A percentile compares a stretch with the other conserved stretches of the same genome.
These are phyloP conservation scores for Taphrina flavorubra DNA, from an alignment of 1,139 yeast species.

Conservation along the genomic window DNA sequence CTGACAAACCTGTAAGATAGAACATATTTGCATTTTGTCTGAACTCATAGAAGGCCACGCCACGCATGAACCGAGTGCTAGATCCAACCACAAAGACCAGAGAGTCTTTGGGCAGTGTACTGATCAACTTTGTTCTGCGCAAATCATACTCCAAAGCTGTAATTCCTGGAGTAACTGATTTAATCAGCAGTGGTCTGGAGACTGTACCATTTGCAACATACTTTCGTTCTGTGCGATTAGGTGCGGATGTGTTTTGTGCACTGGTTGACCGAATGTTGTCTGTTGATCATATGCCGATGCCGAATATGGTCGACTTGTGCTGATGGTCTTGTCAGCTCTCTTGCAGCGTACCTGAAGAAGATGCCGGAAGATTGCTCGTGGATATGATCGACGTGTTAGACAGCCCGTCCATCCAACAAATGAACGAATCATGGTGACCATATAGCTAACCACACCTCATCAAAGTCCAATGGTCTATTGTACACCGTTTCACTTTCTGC, in stretches of 20 bases:
- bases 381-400: too few species aligned
- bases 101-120: constrained; percentile 65
- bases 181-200: neutral
- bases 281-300: neutral
- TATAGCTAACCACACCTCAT: too few species aligned
- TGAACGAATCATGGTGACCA: too few species aligned
- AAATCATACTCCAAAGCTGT: constrained; percentile 78
- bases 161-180: constrained; percentile 79
- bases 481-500: too few species aligned
- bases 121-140: constrained; percentile 66
- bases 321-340: too few species aligned
- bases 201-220: constrained; percentile 32
- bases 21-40: constrained; percentile 84
- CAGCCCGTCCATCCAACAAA: too few species aligned
- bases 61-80: constrained; percentile 76
- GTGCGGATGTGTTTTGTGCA: constrained; percentile 82
- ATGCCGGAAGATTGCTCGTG: too few species aligned
- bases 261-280: constrained; percentile 70
- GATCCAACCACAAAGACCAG: constrained; percentile 73
- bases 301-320: too few species aligned
- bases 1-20: constrained; percentile 64
- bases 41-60: constrained; percentile 87
- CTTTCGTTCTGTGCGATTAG: constrained; percentile 70
- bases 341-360: too few species aligned
- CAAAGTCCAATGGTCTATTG: too few species aligned